Evolutionary conservation across 805 yeast species (phyloP).

Genomic region (Yamadazyma olivae): DNA sequence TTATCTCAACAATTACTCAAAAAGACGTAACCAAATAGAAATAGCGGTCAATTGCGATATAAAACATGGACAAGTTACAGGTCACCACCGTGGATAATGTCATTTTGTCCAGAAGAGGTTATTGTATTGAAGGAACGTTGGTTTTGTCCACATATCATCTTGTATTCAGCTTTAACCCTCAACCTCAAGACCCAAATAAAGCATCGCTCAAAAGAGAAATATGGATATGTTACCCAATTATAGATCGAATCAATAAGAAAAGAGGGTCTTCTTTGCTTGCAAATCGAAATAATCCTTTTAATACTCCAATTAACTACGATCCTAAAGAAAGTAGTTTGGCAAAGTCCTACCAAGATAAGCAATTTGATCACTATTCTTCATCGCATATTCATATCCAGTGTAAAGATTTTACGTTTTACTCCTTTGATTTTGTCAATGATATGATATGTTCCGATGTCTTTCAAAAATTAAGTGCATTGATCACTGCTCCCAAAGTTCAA

Average conservation of each 20-base stretch:
- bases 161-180: conserved; percentile 33
- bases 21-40: too few species aligned
- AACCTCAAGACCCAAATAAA: conserved; percentile 24
- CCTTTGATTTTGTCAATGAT: conserved; percentile 68
- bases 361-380: conserved; percentile 35
- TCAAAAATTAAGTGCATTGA: conserved; percentile 62
- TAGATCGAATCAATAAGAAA: conserved; percentile 56
- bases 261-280: conserved; percentile 49
- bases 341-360: conserved; percentile 9
- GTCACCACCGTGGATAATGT: conserved; percentile 36
- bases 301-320: conserved; percentile 1
- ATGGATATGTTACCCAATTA: conserved; percentile 90
- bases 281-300: conserved; percentile 10
- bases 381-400: conserved; percentile 71
- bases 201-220: conserved; percentile 45
- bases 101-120: conserved; percentile 36
- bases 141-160: conserved; percentile 34
- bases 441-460: conserved; percentile 65
- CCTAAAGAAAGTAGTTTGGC: conserved; percentile 7
- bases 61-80: conserved; percentile 23
- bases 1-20: too few species aligned
- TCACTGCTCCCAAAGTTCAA: conserved; percentile 53
- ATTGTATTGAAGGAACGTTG: conserved; percentile 34
- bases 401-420: conserved; percentile 78
- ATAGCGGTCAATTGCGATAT: neutral